phyloP scores from a whole-genome alignment of 2,329 filamentous ascomycete species.

The Madurella fahalii region DNA sequence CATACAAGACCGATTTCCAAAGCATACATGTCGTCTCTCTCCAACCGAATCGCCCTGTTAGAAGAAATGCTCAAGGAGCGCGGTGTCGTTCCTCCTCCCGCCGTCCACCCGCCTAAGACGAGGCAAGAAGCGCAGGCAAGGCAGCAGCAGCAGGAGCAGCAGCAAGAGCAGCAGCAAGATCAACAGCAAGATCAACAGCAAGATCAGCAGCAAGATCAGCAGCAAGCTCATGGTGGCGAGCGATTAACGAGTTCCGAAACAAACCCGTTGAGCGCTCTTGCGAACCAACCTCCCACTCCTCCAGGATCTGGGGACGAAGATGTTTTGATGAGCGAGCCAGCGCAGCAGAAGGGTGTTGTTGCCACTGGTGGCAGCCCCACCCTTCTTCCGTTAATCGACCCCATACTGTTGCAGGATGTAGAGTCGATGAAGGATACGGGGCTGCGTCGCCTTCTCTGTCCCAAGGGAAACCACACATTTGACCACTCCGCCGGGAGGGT shows the following conservation, averaged over 20 bases:
- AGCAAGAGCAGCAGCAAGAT: constrained; percentile 24
- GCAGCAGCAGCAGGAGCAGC: too few relatives aligned
- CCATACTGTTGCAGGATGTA: constrained; percentile 31
- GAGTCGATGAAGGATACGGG: constrained; percentile 44
- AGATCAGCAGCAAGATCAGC: constrained; percentile 15
- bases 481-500: constrained; percentile 48
- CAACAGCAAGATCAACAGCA: constrained; percentile 18
- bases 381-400: constrained; percentile 18
- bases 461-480: constrained; percentile 47
- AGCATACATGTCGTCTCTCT: constrained; percentile 54
- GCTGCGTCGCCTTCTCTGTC: constrained; percentile 46
- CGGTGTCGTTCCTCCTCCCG: constrained; percentile 46
- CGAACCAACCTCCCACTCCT: constrained; percentile 21
- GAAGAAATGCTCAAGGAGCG: constrained; percentile 49
- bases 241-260: constrained; percentile 4
- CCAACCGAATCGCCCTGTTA: constrained; percentile 49
- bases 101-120: constrained; percentile 51
- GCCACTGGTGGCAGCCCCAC: constrained; percentile 21
- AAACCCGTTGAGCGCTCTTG: constrained; percentile 23
- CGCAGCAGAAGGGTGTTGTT: constrained; percentile 23
- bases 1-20: constrained; percentile 50
- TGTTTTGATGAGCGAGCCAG: constrained; percentile 26
- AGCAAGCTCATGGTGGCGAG: neutral
- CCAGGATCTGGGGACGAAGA: constrained; percentile 34
- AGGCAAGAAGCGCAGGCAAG: constrained; percentile 37